Evolutionary conservation across 2,329 filamentous ascomycete genomes (phyloP), one percentile per base, ranked within the genome.

Genomic region (Amesomyces nigricolor): DNA sequence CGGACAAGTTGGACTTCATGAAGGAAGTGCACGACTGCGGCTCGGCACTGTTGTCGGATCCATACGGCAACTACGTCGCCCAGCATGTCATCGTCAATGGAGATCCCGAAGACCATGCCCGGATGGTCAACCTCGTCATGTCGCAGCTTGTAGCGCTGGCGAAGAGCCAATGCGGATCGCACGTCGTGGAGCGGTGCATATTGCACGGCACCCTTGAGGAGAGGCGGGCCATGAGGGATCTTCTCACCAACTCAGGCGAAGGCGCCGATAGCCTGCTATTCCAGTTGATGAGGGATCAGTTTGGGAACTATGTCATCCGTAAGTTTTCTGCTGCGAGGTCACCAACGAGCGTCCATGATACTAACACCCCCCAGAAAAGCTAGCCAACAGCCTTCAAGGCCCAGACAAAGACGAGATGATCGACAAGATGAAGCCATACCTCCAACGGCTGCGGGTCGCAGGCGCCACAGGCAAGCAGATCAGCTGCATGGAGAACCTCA

Each of bases 241-340:
- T 81, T 56, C 74, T 91, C 26, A 84, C 79, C 2, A 76, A 77
- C 1, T 68, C 77, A 14, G 81, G 81, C 51, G 78, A 80, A 7
- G 81, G 87, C 43, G 87, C 87, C 11, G 82, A 84, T 54, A 86
- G 78, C 54, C 82, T 85, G n/a, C 73, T 97, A 38, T 79, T 87
- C 59, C 77, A 80, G 19, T 78, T 96, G 72, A 91, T 96, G 79
- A 88, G 86, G 61, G 92, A 99, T 68, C 87, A 89, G 61, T 97
- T 86, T 69, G 94, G 89, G 58, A 99, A 99, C 70, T 99, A 97
- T 68, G 92, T 97, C 5, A 87, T 97, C 59, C 92, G 91, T 95
- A 82, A 83, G 90, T 83, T 6, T 11, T 16, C 4, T 10, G 5
- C 42, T 8, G 14, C n/a, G 19, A 10, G 43, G 47, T 11, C 30